phyloP scores from a whole-genome alignment of 129 eudicot genomes.

The Calendula officinalis region DNA sequence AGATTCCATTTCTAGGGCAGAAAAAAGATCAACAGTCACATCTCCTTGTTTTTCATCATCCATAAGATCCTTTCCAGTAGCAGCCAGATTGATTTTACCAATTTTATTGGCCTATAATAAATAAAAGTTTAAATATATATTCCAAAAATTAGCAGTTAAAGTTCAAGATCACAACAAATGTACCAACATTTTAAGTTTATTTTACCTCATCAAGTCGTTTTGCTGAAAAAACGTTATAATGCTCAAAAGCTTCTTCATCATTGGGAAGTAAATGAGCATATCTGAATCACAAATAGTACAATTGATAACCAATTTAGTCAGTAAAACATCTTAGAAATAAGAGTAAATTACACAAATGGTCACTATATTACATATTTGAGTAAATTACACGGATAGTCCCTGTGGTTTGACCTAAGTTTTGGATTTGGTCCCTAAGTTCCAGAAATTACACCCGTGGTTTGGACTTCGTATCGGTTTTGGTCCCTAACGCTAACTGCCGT shows the following conservation, averaged over 20 bases:
- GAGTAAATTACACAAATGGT: background rate
- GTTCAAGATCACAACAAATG: background rate
- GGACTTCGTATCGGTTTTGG: no score
- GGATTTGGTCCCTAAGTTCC: no score
- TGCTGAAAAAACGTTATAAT: constrained; percentile 59
- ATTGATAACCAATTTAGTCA: background rate
- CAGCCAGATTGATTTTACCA: constrained; percentile 97
- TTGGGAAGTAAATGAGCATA: constrained; percentile 91
- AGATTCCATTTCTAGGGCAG: constrained; percentile 79
- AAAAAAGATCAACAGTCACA: constrained; percentile 87
- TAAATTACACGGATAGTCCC: no score
- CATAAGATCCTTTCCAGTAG: constrained; percentile 99
- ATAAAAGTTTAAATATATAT: background rate
- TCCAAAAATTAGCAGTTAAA: constrained; percentile 1
- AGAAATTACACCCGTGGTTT: no score
- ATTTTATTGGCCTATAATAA: constrained; percentile 79
- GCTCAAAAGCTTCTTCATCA: constrained; percentile 93
- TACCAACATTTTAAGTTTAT: background rate
- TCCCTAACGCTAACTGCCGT: no score
- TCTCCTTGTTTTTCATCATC: constrained; percentile 99
- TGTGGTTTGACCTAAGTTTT: no score
- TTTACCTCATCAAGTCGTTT: constrained; percentile 95
- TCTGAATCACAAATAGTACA: constrained; percentile 41
- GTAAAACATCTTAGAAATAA: constrained; percentile 2
- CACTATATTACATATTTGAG: no score